Evolutionary conservation across 805 yeast genomes (phyloP).

Genomic region (Brettanomyces sp.): DNA sequence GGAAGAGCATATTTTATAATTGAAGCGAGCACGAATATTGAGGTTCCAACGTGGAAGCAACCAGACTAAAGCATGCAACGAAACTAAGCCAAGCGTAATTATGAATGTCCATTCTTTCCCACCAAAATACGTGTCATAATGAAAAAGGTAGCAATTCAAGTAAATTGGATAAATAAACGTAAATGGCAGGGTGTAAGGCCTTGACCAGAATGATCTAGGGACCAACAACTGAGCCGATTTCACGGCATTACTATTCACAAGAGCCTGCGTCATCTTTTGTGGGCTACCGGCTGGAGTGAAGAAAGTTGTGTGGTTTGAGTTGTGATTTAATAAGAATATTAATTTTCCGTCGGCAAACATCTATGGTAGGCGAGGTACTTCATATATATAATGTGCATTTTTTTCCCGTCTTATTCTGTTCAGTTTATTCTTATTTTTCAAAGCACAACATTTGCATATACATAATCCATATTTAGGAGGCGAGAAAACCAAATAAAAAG

Average conservation of each 20-base stretch:
- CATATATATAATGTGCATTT: no score
- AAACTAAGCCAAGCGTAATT: conserved; percentile 61
- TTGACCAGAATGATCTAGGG: conserved; percentile 47
- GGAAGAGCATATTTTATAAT: conserved; percentile 43
- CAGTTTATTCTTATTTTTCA: no score
- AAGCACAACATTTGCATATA: no score
- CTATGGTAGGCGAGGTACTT: no score
- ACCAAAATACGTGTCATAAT: conserved; percentile 73
- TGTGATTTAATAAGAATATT: not conserved
- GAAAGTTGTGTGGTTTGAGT: no score
- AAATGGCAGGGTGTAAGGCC: conserved; percentile 83
- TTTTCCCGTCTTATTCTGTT: no score
- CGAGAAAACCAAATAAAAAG: no score
- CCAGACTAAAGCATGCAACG: conserved; percentile 69
- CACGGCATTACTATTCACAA: conserved; percentile 68
- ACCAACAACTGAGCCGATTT: conserved; percentile 64
- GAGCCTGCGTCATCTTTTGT: conserved; percentile 16
- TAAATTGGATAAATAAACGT: conserved; percentile 68
- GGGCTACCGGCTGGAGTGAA: no score
- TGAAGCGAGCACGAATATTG: conserved; percentile 57
- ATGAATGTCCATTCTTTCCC: conserved; percentile 97
- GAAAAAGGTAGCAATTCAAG: conserved; percentile 48
- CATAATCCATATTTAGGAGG: no score
- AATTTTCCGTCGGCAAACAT: not conserved
- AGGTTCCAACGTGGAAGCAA: conserved; percentile 94